Conservation (phyloP, 2,329 filamentous ascomycete species). For the Claviceps sp. region DNA sequence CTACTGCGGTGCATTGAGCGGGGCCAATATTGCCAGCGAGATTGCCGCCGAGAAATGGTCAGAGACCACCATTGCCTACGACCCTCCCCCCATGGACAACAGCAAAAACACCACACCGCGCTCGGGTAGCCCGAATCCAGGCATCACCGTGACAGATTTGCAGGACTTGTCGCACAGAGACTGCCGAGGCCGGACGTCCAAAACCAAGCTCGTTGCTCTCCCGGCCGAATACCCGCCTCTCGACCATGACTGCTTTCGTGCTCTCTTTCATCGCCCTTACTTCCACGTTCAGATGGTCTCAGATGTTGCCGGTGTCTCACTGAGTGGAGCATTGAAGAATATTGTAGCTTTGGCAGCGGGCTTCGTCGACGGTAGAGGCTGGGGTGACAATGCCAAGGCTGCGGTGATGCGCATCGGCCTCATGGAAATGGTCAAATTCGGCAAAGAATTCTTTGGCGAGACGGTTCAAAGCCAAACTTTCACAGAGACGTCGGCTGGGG, state of each 20-base stretch:
- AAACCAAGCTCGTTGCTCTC: constrained; percentile 59
- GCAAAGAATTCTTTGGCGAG: constrained; percentile 80
- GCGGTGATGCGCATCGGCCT: constrained; percentile 94
- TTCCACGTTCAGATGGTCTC: constrained; percentile 92
- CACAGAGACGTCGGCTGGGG: constrained; percentile 90
- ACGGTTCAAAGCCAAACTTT: constrained; percentile 75
- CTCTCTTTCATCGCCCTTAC: constrained; percentile 88
- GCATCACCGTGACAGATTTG: constrained; percentile 39
- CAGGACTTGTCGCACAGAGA: constrained; percentile 54
- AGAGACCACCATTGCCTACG: constrained; percentile 93
- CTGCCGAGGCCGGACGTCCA: constrained; percentile 50
- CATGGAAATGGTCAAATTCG: constrained; percentile 93
- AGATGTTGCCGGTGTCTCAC: constrained; percentile 92
- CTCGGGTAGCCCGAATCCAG: constrained; percentile 32
- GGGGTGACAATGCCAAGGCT: constrained; percentile 98
- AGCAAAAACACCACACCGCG: constrained; percentile 53
- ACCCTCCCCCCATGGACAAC: constrained; percentile 70
- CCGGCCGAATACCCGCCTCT: constrained; percentile 75
- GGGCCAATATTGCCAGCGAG: constrained; percentile 91
- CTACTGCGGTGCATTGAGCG: constrained; percentile 90
- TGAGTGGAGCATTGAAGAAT: constrained; percentile 93
- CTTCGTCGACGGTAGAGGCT: constrained; percentile 88
- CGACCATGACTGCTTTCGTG: constrained; percentile 69
- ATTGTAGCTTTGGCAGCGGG: constrained; percentile 88
- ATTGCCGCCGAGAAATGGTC: constrained; percentile 94